A percentile compares a stretch with the other conserved stretches of the same genome.
phyloP scores from a whole-genome alignment of 768 basidiomycete genomes.

The Pleurotus djamor region DNA sequence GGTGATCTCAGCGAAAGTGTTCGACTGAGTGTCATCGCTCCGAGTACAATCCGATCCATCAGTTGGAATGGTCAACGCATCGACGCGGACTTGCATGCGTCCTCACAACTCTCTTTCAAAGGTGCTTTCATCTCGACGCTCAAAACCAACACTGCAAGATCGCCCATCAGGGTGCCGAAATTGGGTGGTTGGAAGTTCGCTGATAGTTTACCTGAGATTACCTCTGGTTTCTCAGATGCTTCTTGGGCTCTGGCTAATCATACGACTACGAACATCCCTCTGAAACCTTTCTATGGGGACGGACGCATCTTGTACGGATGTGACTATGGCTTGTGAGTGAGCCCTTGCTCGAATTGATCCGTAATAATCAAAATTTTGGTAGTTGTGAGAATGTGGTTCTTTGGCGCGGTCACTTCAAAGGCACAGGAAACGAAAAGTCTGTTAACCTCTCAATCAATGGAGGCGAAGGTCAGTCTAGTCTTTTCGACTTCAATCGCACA shows the following conservation, averaged over 20 bases:
- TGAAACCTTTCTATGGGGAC: slow-evolving; percentile 69
- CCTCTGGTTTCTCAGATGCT: slow-evolving; percentile 53
- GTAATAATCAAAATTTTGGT: background rate
- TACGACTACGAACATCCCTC: slow-evolving; percentile 71
- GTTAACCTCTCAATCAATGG: slow-evolving; percentile 81
- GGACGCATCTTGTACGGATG: slow-evolving; percentile 81
- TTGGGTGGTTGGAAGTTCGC: slow-evolving; percentile 72
- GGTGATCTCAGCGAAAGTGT: slow-evolving; percentile 69
- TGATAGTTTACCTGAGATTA: slow-evolving; percentile 74
- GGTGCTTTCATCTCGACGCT: slow-evolving; percentile 49
- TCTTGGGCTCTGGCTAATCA: slow-evolving; percentile 68
- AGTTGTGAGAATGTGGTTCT: slow-evolving; percentile 84
- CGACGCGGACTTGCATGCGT: slow-evolving; percentile 26
- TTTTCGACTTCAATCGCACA: background rate
- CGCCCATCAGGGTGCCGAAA: slow-evolving; percentile 38
- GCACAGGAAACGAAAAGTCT: slow-evolving; percentile 55
- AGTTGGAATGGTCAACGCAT: slow-evolving; percentile 72
- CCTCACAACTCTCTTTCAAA: slow-evolving; percentile 26
- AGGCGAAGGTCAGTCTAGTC: slow-evolving; percentile 53
- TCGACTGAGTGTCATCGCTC: slow-evolving; percentile 62
- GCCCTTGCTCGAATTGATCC: background rate
- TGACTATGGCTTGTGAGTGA: slow-evolving; percentile 81
- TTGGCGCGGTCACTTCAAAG: slow-evolving; percentile 80
- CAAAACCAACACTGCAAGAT: slow-evolving; percentile 15
- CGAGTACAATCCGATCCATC: slow-evolving; percentile 46